Conservation (phyloP, 352 stramenopile genomes). For the Phytophthora brassicae region DNA sequence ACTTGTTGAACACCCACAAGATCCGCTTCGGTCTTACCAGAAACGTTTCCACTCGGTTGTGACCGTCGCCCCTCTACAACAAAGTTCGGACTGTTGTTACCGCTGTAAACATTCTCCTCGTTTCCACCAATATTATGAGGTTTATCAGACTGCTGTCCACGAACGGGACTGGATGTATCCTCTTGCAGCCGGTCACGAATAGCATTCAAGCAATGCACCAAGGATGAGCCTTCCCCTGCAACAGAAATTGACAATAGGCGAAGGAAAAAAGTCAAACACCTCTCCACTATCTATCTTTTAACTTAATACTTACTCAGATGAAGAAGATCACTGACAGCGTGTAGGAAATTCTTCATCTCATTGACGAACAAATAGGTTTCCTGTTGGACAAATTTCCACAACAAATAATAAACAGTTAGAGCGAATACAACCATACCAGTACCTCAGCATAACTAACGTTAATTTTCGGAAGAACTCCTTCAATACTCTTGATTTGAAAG, state of each 20-base stretch:
- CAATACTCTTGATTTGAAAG: constrained; percentile 83
- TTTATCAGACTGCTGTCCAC: constrained; percentile 6
- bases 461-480: constrained; percentile 90
- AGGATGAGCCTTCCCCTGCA: constrained; percentile 48
- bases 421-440: not conserved
- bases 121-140: constrained; percentile 12
- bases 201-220: constrained; percentile 52
- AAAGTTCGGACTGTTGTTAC: constrained; percentile 46
- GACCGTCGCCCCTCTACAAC: constrained; percentile 52
- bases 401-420: constrained; percentile 2
- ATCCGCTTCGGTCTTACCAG: constrained; percentile 18
- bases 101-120: constrained; percentile 9
- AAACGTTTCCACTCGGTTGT: constrained; percentile 4
- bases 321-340: constrained; percentile 55
- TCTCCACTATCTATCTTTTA: too few relatives aligned
- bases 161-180: constrained; percentile 3
- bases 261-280: too few relatives aligned
- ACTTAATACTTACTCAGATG: constrained; percentile 55
- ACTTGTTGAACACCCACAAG: constrained; percentile 72
- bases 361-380: constrained; percentile 87
- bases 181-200: constrained; percentile 41
- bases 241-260: too few relatives aligned
- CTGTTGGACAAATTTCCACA: constrained; percentile 23
- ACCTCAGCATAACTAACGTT: constrained; percentile 48
- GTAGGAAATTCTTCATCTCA: constrained; percentile 87